Evolutionary conservation across 306 rosid species (phyloP), one percentile per base, ranked within the genome.

Genomic region (Trifolium pratense): DNA sequence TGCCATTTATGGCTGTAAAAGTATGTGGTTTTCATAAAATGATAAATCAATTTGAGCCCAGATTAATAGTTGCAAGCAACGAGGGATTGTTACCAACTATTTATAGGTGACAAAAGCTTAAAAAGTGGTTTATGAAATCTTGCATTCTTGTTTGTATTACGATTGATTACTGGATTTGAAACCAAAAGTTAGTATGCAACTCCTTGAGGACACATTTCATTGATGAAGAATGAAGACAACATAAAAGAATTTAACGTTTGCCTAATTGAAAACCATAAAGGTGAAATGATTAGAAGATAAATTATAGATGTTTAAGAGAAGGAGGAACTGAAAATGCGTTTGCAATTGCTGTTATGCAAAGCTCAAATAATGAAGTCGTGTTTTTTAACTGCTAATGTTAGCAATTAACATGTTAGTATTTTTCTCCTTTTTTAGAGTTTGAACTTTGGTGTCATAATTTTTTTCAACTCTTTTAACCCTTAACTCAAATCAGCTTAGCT

Each of bases 341-440:
- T 46, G 26, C 75, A 53, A 55, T 70, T 6, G 39, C 14, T 14
- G 8, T 53, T 7, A 60, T 53, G 5, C 21, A 70, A 36, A 29
- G 15, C 9, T 70, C 65, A 20, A 70, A 70, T 36, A 15, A 36
- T 53, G 75, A 17, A 62, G 64, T 1, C 5, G 31, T 70, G 11
- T 32, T 64, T 25, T 26, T 26, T 26, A 26, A 26, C 31, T 3
- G 31, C 31, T 26, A 26, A 26, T 26, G 31, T 26, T 26, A 26
- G 31, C 4, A 26, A 26, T 26, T 26, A 26, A 26, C 31, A 26
- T 26, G 31, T 26, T 26, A 26, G 31, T 29, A 29, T 29, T 29
- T 29, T 29, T 29, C 32, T 29, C 32, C 32, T 29, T 29, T 5
- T 5, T 29, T 29, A 29, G 32, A 29, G 32, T 29, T 29, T 29